Evolutionary conservation across 2,329 filamentous ascomycete genomes (phyloP), one percentile per base, ranked within the genome.

Genomic region (Phyllosticta capitalensis): DNA sequence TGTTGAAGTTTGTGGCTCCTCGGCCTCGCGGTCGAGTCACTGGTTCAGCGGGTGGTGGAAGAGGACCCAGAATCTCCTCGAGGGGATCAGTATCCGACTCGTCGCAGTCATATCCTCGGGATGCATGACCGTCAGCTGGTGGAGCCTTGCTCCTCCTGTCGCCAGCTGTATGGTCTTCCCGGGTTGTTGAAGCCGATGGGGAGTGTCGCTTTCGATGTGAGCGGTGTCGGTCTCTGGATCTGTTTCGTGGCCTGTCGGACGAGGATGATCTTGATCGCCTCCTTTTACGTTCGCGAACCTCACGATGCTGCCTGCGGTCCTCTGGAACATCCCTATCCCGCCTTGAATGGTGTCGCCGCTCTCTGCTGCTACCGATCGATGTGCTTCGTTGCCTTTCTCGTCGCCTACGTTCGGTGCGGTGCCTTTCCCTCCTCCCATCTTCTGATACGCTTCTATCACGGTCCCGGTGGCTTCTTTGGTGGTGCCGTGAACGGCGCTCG

Each of bases 1-100:
- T 85, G 1, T 80, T 80, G 4, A 80, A 76, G 51, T 68, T 76
- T 48, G 83, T 78, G 14, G 83, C 83, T 45, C 90, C 90, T 48
- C 90, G 83, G 9, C 90, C 90, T 26, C 89, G 85, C n/a, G 78
- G 75, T 58, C 75, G 80, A 30, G 83, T 68, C 28, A 64, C 64
- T 30, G 69, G 67, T 38, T 69, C 64, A 3, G 73, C 74, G 20
- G 79, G 79, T 26, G 85, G 84, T 9, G 82, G 84, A 0, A 76
- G 72, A 20, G 90, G 90, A 0, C 91, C 92, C 33, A 96, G 85
- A 20, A 92, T 76, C 3, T 87, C 83, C 60, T 91, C 86, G 3
- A 91, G 75, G 0, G 89, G 86, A 68, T 95, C 89, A 0, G 88
- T 91, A 48, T 75, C 74, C 2, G 69, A 72, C n/a, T 45, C 38